These are phyloP conservation scores for Leonotis leonurus DNA, from an alignment of 257 asterid genomes.

Conservation along the genomic window DNA sequence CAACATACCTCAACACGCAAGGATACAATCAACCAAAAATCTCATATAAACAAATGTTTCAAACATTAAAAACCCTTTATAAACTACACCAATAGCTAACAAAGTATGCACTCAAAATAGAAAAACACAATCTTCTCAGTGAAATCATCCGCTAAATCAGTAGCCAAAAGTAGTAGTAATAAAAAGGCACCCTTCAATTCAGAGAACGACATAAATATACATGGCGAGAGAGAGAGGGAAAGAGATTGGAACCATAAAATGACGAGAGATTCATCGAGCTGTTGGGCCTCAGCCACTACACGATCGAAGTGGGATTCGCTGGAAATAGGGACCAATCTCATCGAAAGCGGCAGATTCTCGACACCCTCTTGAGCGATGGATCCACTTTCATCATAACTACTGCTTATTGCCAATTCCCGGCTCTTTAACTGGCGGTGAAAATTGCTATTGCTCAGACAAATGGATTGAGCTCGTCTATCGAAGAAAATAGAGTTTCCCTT, in stretches of 20 bases:
- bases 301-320: conserved; percentile 66
- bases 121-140: background rate
- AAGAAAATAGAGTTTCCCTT: conserved; percentile 12
- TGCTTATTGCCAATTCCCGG: conserved; percentile 9
- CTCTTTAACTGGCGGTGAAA: conserved; percentile 9
- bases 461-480: background rate
- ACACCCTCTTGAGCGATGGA: conserved; percentile 29
- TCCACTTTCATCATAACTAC: conserved; percentile 33
- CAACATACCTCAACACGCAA: background rate
- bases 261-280: conserved; percentile 48
- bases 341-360: conserved; percentile 45
- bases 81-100: background rate
- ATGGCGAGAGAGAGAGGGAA: background rate
- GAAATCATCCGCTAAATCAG: background rate
- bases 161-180: background rate
- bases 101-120: background rate
- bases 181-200: background rate
- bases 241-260: conserved; percentile 49
- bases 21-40: background rate
- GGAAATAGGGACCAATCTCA: conserved; percentile 50
- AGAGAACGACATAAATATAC: background rate
- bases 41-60: background rate
- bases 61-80: background rate
- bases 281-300: conserved; percentile 58
- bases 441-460: background rate